These are phyloP conservation scores for Chimonanthus salicifolius DNA, from an alignment of 164 flowering plant species.

Conservation along the genomic window DNA sequence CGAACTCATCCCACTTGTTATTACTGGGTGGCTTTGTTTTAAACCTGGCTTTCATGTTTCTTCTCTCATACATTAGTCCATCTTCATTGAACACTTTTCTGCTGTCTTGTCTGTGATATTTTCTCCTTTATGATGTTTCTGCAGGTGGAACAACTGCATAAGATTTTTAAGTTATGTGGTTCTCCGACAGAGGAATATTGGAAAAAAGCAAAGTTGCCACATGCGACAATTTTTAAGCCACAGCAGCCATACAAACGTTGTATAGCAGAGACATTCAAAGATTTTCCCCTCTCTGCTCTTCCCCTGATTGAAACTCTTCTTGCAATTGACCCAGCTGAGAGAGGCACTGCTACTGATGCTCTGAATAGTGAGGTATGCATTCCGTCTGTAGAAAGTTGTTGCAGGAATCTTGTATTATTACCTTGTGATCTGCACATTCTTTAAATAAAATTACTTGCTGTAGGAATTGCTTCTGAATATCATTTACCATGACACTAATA, in stretches of 20 bases:
- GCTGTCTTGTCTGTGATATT: background rate
- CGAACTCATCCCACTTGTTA: background rate
- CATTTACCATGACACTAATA: background rate
- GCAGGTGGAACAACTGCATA: constrained; percentile 94
- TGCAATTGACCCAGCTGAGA: constrained; percentile 69
- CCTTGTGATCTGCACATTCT: background rate
- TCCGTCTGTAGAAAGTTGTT: background rate
- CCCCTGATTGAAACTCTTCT: constrained; percentile 73
- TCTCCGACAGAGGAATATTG: constrained; percentile 92
- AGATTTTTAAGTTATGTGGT: constrained; percentile 94
- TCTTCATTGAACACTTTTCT: constrained; percentile 2
- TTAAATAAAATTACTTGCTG: no score
- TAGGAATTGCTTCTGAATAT: background rate
- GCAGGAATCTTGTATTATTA: background rate
- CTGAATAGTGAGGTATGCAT: constrained; percentile 69
- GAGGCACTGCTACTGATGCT: constrained; percentile 75
- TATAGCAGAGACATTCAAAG: constrained; percentile 65
- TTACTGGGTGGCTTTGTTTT: background rate
- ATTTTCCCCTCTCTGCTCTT: constrained; percentile 68
- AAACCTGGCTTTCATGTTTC: background rate
- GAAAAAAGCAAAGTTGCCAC: constrained; percentile 76
- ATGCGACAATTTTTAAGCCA: constrained; percentile 84
- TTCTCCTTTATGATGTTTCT: background rate
- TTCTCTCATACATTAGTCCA: background rate
- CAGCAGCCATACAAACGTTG: constrained; percentile 82